These are phyloP conservation scores for Endoconidiophora laricicola DNA, from an alignment of 2,329 filamentous ascomycete species.

Conservation along the genomic window DNA sequence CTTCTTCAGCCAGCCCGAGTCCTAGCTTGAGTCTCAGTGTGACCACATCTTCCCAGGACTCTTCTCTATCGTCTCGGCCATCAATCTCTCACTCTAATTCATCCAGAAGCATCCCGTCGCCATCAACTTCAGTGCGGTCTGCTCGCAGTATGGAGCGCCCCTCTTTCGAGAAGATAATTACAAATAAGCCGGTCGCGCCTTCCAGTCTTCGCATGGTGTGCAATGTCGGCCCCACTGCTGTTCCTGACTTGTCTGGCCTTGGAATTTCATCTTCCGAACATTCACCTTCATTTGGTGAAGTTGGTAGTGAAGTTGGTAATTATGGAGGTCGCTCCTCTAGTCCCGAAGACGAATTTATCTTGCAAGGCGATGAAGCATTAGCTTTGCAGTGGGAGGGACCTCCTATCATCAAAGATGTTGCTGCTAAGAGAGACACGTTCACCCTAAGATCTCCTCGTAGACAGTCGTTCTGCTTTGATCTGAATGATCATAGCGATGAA, in stretches of 20 bases:
- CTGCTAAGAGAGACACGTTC: conserved; percentile 34
- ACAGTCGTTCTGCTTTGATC: conserved; percentile 32
- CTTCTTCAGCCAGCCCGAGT: conserved; percentile 7
- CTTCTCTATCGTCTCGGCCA: conserved; percentile 8
- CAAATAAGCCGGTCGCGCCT: conserved; percentile 8
- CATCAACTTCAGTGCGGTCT: conserved; percentile 9
- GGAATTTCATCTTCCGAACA: background rate
- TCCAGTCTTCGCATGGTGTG: conserved; percentile 10
- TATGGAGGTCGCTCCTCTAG: conserved; percentile 8
- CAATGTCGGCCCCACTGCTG: conserved; percentile 9
- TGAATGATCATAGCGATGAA: conserved; percentile 16
- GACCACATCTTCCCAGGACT: conserved; percentile 1
- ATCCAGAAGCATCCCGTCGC: conserved; percentile 9
- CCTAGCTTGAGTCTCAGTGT: conserved; percentile 5
- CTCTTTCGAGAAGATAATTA: conserved; percentile 8
- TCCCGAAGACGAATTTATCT: conserved; percentile 7
- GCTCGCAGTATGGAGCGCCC: conserved; percentile 10
- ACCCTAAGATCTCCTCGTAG: conserved; percentile 29
- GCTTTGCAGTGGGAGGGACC: conserved; percentile 16
- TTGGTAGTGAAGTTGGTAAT: background rate
- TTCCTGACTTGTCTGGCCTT: conserved; percentile 3
- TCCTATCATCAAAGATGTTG: conserved; percentile 31
- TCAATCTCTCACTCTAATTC: conserved; percentile 9
- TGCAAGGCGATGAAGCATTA: conserved; percentile 23
- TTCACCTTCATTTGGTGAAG: conserved; percentile 1